Evolutionary conservation across 1,284 basidiomycete genomes (phyloP), one percentile per base, ranked within the genome.

Genomic region (Bjerkandera adusta): DNA sequence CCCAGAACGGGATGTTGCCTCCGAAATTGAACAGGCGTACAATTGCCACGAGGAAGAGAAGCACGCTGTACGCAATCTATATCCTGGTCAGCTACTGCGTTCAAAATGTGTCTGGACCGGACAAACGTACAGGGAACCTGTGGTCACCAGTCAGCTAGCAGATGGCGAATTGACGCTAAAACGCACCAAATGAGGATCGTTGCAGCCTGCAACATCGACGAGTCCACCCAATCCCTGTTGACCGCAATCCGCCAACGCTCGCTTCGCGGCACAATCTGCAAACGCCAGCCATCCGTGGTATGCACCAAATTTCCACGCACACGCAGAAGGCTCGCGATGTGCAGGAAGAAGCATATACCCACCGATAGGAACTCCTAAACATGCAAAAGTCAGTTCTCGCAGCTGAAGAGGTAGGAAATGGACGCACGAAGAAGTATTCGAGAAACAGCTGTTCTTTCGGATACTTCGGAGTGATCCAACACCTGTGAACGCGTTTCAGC

Each of bases 391-490:
- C 8, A 16, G 5, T 6, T 22, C 13, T 11, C 10, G 25, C 15
- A 36, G 30, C 8, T 13, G 32, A 15, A 32, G 27, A 32, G 11
- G 5, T 4, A 3, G 20, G 16, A 1, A 13, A 39, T 47, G 30
- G n/a, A 61, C 71, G 45, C 38, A 76, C 75, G 22, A 75, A 65
- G 58, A 76, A 70, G 52, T 76, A 77, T 53, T 77, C 75, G 24
- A 76, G 51, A 40, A 64, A 68, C 13, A 64, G 62, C 46, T 70
- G 73, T 36, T 68, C 70, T 12, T 44, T 25, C 4, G 68, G 66
- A 54, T 78, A 78, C 5, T 56, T 53, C 7, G 60, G 47, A 5
- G 74, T 73, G 22, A 78, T 75, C 72, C 74, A 76, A 49, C 74
- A 76, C 70, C 73, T 68, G 25, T 6, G 13, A 33, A 21, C 15